Evolutionary conservation across 2,329 filamentous ascomycete genomes (phyloP).

Genomic region (Fusarium zealandicum): DNA sequence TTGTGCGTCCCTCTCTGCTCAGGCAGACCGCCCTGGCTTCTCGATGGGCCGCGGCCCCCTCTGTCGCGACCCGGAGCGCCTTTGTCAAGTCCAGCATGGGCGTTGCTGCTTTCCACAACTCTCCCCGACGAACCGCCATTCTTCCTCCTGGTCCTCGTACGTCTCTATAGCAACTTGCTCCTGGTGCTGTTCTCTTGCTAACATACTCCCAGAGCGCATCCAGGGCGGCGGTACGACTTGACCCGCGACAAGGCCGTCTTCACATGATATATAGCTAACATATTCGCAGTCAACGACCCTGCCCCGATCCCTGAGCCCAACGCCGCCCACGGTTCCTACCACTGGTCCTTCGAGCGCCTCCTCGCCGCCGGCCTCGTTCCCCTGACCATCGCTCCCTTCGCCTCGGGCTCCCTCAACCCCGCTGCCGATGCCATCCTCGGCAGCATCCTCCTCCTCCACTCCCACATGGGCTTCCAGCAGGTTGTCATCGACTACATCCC

Average conservation of each 20-base stretch:
- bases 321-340: constrained; percentile 90
- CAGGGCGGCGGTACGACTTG: constrained; percentile 73
- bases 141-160: constrained; percentile 86
- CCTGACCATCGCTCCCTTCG: constrained; percentile 89
- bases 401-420: constrained; percentile 89
- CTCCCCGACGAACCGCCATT: constrained; percentile 76
- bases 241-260: constrained; percentile 11
- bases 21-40: constrained; percentile 58
- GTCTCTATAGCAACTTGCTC: constrained; percentile 38
- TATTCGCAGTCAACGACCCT: constrained; percentile 79
- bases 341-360: constrained; percentile 95
- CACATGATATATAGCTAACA: constrained; percentile 32
- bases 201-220: constrained; percentile 68
- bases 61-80: constrained; percentile 46
- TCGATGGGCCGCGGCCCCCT: constrained; percentile 48
- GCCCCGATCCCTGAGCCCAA: constrained; percentile 74
- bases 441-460: constrained; percentile 85
- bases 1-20: constrained; percentile 62
- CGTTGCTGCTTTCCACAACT: constrained; percentile 86
- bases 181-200: constrained; percentile 48
- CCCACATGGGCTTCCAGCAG: constrained; percentile 93
- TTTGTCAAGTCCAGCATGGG: constrained; percentile 52
- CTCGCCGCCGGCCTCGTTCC: constrained; percentile 84
- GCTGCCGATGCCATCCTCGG: constrained; percentile 86
- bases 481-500: constrained; percentile 93